Evolutionary conservation across 257 asterid genomes (phyloP).

Genomic region (Jacaranda copaia): DNA sequence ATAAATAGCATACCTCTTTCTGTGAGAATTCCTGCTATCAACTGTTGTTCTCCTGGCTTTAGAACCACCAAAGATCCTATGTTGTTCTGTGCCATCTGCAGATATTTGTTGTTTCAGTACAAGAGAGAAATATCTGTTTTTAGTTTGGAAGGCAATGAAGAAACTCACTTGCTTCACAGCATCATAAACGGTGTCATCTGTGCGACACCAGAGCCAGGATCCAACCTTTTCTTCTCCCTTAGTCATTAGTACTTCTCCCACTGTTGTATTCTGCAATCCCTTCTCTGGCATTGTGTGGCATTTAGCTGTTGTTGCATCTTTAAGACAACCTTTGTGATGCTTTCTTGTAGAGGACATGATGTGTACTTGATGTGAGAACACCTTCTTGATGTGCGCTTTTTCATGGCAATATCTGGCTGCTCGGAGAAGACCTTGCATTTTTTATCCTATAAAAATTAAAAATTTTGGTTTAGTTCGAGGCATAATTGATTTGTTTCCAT

Average conservation of each 20-base stretch:
- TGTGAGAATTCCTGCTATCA: conserved; percentile 79
- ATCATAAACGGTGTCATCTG: conserved; percentile 66
- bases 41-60: conserved; percentile 67
- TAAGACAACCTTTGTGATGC: conserved; percentile 23
- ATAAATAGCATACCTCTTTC: conserved; percentile 67
- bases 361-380: conserved; percentile 30
- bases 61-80: conserved; percentile 85
- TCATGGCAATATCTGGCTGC: conserved; percentile 51
- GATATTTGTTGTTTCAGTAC: not conserved
- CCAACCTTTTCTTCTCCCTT: conserved; percentile 66
- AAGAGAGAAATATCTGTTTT: no score
- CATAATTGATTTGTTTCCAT: not conserved
- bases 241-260: conserved; percentile 64
- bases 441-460: conserved; percentile 30
- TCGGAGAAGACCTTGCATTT: conserved; percentile 60
- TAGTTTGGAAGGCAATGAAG: conserved; percentile 7
- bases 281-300: conserved; percentile 48
- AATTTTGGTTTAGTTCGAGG: not conserved
- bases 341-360: conserved; percentile 17
- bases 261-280: conserved; percentile 71
- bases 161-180: conserved; percentile 71
- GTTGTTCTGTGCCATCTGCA: conserved; percentile 82
- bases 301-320: conserved; percentile 31
- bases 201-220: conserved; percentile 74
- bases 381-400: conserved; percentile 37